phyloP scores from a whole-genome alignment of 352 stramenopile species.

The Pythium myriotylum region DNA sequence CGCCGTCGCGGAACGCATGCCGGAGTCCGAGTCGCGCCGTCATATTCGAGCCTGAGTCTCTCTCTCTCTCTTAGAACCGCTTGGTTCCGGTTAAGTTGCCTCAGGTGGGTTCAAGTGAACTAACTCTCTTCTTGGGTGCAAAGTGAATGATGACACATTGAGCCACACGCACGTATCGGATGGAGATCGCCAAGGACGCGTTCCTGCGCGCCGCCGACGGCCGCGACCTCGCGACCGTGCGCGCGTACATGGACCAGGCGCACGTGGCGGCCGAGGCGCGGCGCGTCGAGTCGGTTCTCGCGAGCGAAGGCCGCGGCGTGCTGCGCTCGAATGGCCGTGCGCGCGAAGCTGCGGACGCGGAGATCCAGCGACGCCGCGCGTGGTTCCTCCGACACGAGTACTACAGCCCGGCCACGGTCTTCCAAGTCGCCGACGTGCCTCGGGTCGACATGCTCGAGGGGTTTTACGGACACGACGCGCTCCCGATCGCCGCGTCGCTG shows the following conservation, averaged over 20 bases:
- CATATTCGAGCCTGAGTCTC: background rate
- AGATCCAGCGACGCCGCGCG: too few relatives aligned
- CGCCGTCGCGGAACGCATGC: background rate
- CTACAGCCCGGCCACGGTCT: background rate
- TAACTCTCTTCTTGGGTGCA: too few relatives aligned
- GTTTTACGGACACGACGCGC: background rate
- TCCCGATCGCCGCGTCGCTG: background rate
- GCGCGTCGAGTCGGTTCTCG: background rate
- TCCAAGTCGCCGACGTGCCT: background rate
- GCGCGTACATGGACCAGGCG: background rate
- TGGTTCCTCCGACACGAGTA: slow-evolving; percentile 1
- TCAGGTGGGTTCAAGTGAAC: too few relatives aligned
- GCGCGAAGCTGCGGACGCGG: too few relatives aligned
- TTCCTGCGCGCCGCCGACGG: background rate
- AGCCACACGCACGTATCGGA: background rate
- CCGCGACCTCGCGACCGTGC: background rate
- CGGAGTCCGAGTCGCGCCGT: background rate
- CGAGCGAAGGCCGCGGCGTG: too few relatives aligned
- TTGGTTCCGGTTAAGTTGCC: too few relatives aligned
- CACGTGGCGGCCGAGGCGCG: background rate
- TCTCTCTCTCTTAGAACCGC: too few relatives aligned
- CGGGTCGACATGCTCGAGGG: background rate
- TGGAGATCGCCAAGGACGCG: background rate
- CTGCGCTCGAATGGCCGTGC: too few relatives aligned
- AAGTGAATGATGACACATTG: too few relatives aligned